Conservation (phyloP, 306 rosid species). For the Begonia fuchsioides region DNA sequence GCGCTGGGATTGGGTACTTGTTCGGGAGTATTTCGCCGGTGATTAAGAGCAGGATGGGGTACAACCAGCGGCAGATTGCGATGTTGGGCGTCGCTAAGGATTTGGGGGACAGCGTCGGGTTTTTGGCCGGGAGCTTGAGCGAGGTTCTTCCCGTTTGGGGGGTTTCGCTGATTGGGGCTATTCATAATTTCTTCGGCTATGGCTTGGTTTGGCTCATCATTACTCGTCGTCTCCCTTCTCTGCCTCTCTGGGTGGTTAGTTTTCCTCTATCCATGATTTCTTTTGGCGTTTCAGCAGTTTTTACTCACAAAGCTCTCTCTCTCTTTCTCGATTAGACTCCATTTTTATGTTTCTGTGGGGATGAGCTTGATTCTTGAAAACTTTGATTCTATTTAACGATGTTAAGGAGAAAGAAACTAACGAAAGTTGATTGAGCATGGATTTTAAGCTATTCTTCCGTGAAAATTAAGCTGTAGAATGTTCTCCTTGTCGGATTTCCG, state of each 20-base stretch:
- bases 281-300: not conserved
- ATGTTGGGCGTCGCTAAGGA: constrained; percentile 79
- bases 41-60: constrained; percentile 46
- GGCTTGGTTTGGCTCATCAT: constrained; percentile 81
- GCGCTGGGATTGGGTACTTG: constrained; percentile 78
- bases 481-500: too few species aligned
- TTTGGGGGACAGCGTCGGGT: constrained; percentile 73
- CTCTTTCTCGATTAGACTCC: constrained; percentile 4
- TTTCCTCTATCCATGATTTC: not conserved
- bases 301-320: not conserved
- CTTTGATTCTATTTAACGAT: too few species aligned
- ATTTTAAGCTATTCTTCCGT: too few species aligned
- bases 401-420: too few species aligned
- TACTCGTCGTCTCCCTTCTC: constrained; percentile 31
- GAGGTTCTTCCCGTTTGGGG: constrained; percentile 75
- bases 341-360: not conserved
- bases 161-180: constrained; percentile 54
- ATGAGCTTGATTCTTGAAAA: not conserved
- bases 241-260: constrained; percentile 87
- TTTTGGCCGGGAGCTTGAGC: constrained; percentile 56
- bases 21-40: constrained; percentile 83
- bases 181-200: constrained; percentile 56
- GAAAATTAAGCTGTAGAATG: too few species aligned
- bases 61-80: constrained; percentile 63
- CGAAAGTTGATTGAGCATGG: too few species aligned